Evolutionary conservation across 257 asterid genomes (phyloP), one percentile per base, ranked within the genome.

Genomic region (Fraxinus anomala): DNA sequence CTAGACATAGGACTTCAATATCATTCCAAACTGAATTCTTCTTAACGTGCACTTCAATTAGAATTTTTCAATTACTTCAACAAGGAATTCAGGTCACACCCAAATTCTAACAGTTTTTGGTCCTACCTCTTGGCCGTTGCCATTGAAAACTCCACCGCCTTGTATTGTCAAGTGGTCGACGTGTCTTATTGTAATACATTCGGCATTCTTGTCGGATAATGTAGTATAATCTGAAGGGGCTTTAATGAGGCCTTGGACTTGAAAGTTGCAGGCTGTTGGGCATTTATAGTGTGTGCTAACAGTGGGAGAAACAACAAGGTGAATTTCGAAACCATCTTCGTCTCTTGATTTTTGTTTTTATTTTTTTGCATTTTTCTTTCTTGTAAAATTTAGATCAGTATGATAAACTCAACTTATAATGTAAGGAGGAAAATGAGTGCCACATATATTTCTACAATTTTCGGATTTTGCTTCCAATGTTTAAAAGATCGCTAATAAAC

Each of bases 91-190:
- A 3, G 31, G 31, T 30, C 2, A 30, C 31, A 30, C 31, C 31
- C 31, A 30, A 30, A 30, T 30, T 30, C 31, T 30, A 30, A 30
- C 31, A 30, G 3, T 91, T 88, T 68, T 5, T 5, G 19, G 17
- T 75, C 94, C 91, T 0, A 87, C 87, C 13, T 24, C 4, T 6
- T 75, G 13, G 8, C 92, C 91, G 47, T 65, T 77, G 42, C 95
- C 95, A 40, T 87, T 89, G 9, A 88, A 78, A 4, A 80, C 74
- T 1, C 94, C 93, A 0, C 78, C 82, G 17, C 91, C 94, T 1
- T 81, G 78, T 40, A 91, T 54, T 24, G 89, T 86, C 44, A 91
- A 77, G 17, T 23, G 6, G 31, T 82, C 77, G 21, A 88, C 69
- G 17, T 88, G 77, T 7, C 83, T 51, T 23, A 89, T 2, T 1